These are phyloP conservation scores for Simplicillium sp. DNA, from an alignment of 2,329 filamentous ascomycete species.

Conservation along the genomic window DNA sequence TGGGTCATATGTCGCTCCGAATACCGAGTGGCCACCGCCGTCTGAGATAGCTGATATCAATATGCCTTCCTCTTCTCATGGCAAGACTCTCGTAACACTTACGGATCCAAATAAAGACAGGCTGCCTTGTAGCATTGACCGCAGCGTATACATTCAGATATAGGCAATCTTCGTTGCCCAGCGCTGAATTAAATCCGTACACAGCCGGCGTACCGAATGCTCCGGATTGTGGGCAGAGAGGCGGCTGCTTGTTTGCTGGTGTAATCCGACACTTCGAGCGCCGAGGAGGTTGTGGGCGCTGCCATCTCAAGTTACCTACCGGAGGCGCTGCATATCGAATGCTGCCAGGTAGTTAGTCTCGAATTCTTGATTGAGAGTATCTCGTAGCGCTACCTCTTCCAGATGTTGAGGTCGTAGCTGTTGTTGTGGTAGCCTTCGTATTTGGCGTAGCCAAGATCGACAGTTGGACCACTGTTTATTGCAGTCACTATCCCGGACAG, in stretches of 20 bases:
- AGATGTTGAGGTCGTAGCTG: constrained; percentile 29
- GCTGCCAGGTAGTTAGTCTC: no score
- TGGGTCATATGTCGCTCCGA: constrained; percentile 13
- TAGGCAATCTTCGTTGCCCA: constrained; percentile 32
- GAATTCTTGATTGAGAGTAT: neutral
- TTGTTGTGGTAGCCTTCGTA: constrained; percentile 32
- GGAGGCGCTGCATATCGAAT: no score
- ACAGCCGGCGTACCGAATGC: constrained; percentile 16
- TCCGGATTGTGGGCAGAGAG: constrained; percentile 17
- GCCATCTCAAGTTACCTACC: no score
- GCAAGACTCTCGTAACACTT: neutral
- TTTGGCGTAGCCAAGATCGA: constrained; percentile 24
- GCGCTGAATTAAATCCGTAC: constrained; percentile 12
- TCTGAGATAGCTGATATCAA: constrained; percentile 17
- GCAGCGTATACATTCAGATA: constrained; percentile 36
- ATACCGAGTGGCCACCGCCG: constrained; percentile 20
- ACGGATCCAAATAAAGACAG: constrained; percentile 36
- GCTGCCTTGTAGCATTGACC: constrained; percentile 22
- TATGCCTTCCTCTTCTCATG: constrained; percentile 31
- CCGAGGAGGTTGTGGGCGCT: no score
- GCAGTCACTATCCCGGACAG: no score
- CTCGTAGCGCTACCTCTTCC: constrained; percentile 27
- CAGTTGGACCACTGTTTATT: no score
- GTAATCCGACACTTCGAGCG: constrained; percentile 4
- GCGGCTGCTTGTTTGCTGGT: constrained; percentile 17